phyloP scores from a whole-genome alignment of 2,329 filamentous ascomycete species.

The Colletotrichum horii region DNA sequence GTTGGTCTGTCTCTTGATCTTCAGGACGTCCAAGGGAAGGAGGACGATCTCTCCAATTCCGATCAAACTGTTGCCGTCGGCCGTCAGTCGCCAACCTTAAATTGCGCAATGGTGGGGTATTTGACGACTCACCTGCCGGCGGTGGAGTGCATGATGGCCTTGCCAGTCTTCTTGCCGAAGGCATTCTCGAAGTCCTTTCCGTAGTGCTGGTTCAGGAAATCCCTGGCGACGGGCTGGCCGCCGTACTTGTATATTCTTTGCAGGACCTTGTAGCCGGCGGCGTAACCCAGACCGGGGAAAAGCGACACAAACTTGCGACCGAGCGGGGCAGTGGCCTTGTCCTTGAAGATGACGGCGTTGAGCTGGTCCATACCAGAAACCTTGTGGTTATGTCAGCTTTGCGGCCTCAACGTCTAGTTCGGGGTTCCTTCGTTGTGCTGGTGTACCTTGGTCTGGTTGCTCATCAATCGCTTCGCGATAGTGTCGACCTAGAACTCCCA shows the following conservation, averaged over 20 bases:
- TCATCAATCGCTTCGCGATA: conserved; percentile 98
- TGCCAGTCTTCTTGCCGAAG: conserved; percentile 96
- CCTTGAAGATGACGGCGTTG: conserved; percentile 93
- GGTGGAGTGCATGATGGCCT: conserved; percentile 97
- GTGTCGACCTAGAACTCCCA: conserved; percentile 80
- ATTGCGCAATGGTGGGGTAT: not conserved
- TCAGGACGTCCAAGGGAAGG: conserved; percentile 92
- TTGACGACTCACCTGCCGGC: conserved; percentile 73
- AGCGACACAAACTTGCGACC: conserved; percentile 89
- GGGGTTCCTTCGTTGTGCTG: conserved; percentile 56
- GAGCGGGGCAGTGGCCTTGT: conserved; percentile 75
- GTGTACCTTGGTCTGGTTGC: conserved; percentile 73
- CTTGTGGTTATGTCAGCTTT: conserved; percentile 1
- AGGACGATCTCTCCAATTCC: conserved; percentile 97
- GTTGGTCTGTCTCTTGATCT: conserved; percentile 99
- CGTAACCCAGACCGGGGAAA: conserved; percentile 96
- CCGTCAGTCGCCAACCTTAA: not conserved
- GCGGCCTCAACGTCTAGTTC: not conserved
- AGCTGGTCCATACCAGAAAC: conserved; percentile 58
- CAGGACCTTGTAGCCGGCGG: conserved; percentile 96
- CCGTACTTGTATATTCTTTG: conserved; percentile 99
- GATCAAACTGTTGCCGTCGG: conserved; percentile 70
- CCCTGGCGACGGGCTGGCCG: conserved; percentile 92
- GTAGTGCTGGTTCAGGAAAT: conserved; percentile 83
- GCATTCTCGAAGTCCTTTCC: conserved; percentile 83